phyloP scores from a whole-genome alignment of 2,329 filamentous ascomycete species.

The Bimuria novae-zelandiae region DNA sequence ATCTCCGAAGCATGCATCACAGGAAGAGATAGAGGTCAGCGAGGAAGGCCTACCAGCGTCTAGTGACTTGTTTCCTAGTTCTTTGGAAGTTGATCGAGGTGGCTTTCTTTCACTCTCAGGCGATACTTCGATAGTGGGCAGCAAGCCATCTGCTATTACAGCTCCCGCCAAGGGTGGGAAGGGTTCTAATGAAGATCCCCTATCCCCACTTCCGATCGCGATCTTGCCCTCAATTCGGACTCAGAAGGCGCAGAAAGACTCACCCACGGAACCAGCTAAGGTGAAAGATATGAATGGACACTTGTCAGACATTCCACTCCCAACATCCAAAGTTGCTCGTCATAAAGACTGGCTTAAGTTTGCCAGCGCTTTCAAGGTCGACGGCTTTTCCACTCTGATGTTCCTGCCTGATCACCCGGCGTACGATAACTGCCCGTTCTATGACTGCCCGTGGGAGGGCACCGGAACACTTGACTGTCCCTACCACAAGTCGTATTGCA shows the following conservation, averaged over 20 bases:
- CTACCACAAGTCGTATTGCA: slow-evolving; percentile 24
- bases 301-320: no score
- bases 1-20: not conserved
- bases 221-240: no score
- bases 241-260: no score
- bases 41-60: not conserved
- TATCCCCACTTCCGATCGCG: no score
- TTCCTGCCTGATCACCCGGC: not conserved
- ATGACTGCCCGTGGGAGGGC: slow-evolving; percentile 20
- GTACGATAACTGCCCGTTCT: slow-evolving; percentile 13
- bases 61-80: not conserved
- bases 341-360: slow-evolving; percentile 28
- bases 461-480: slow-evolving; percentile 26
- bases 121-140: no score
- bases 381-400: slow-evolving; percentile 18
- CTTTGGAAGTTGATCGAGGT: not conserved
- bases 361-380: slow-evolving; percentile 15
- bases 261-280: no score
- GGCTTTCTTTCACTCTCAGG: no score
- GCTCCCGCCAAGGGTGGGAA: no score
- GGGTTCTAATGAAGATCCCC: no score
- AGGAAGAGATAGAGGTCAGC: not conserved
- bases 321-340: slow-evolving; percentile 17
- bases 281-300: not conserved
- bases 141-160: no score